Percentiles rank a stretch among this genome's conserved stretches.
phyloP scores from a whole-genome alignment of 2,329 filamentous ascomycete genomes.

The Pestalotiopsis fici region DNA sequence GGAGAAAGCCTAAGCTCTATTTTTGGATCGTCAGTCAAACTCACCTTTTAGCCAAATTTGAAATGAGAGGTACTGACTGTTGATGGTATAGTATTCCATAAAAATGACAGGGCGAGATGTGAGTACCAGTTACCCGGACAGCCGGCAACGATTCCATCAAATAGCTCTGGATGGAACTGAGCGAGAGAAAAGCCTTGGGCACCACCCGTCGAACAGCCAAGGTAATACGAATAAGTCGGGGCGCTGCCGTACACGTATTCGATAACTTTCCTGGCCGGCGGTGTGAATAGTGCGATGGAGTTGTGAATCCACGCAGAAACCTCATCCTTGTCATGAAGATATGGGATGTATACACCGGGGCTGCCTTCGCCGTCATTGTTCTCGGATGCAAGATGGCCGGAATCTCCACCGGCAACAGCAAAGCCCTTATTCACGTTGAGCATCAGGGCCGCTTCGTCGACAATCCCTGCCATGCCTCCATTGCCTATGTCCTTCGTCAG shows the following conservation, averaged over 20 bases:
- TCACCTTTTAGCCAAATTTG: not conserved
- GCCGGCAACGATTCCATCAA: constrained; percentile 41
- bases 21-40: too few species aligned
- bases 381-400: constrained; percentile 20
- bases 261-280: constrained; percentile 26
- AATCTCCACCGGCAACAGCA: constrained; percentile 20
- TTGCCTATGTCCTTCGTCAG: constrained; percentile 15
- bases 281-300: constrained; percentile 34
- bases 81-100: constrained; percentile 19
- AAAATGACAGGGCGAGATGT: constrained; percentile 18
- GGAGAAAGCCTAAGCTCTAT: not conserved
- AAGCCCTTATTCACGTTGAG: constrained; percentile 22
- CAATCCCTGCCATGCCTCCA: constrained; percentile 23
- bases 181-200: constrained; percentile 41
- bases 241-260: constrained; percentile 30
- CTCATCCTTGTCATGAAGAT: constrained; percentile 18
- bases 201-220: constrained; percentile 41
- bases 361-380: constrained; percentile 10
- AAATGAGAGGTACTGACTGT: constrained; percentile 10
- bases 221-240: constrained; percentile 36
- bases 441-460: constrained; percentile 17
- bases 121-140: constrained; percentile 39
- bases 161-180: constrained; percentile 38
- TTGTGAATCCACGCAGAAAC: constrained; percentile 35
- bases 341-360: constrained; percentile 19